phyloP scores from a whole-genome alignment of 306 rosid genomes.

The Quercus bicolor region DNA sequence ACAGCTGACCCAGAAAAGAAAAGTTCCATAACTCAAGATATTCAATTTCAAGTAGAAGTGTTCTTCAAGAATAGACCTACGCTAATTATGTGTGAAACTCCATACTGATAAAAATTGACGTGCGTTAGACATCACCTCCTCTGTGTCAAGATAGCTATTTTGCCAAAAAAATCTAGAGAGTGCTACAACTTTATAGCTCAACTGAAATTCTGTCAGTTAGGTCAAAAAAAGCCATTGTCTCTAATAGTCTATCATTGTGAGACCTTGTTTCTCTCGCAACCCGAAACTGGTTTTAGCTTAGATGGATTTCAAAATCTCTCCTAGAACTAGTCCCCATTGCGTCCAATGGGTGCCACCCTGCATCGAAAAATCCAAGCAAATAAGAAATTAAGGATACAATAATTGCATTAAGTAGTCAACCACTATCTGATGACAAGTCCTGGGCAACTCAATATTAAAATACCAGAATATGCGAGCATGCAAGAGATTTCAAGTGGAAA shows the following conservation, averaged over 20 bases:
- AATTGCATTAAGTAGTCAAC: not conserved
- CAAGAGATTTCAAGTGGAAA: not conserved
- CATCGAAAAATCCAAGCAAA: constrained; percentile 18
- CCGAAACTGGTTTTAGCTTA: constrained; percentile 23
- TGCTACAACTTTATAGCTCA: not conserved
- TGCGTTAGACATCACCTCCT: not conserved
- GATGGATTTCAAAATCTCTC: constrained; percentile 68
- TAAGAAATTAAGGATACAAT: not conserved
- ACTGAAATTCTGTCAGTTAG: not conserved
- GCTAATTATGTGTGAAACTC: not conserved
- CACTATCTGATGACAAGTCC: not conserved
- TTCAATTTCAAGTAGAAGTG: not conserved
- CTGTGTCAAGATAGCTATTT: not conserved
- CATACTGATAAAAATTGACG: not conserved
- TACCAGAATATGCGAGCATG: not conserved
- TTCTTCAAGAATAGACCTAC: not conserved
- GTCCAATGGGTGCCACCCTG: constrained; percentile 97
- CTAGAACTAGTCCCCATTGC: constrained; percentile 90
- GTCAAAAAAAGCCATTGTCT: too few species aligned
- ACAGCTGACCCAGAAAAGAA: not conserved
- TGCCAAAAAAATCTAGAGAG: not conserved
- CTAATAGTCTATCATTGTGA: not conserved
- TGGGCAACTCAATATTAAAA: not conserved
- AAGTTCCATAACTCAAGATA: not conserved
- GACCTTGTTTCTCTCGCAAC: constrained; percentile 3